Percentiles rank a stretch among this genome's conserved stretches.
phyloP scores from a whole-genome alignment of 306 rosid genomes.

The Corylus americana region DNA sequence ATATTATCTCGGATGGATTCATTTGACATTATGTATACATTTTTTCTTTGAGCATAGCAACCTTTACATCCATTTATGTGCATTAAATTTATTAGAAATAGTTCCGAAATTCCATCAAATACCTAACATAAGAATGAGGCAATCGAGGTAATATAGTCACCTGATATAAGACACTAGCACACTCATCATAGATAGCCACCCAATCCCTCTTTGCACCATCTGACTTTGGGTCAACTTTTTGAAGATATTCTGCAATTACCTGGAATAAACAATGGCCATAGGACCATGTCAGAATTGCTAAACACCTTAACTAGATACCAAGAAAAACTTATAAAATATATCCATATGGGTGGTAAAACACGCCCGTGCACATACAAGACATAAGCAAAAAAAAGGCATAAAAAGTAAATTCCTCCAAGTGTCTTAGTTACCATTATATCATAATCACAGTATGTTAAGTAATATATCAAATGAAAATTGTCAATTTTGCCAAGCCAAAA shows the following conservation, averaged over 20 bases:
- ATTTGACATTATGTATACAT: neutral
- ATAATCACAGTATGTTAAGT: neutral
- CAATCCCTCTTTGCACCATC: constrained; percentile 99
- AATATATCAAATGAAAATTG: constrained; percentile 7
- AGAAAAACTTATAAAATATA: neutral
- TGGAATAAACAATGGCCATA: constrained; percentile 36
- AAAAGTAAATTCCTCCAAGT: constrained; percentile 9
- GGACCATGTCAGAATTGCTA: constrained; percentile 2
- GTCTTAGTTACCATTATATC: neutral
- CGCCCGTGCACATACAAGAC: neutral
- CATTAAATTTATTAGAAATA: neutral
- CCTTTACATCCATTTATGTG: neutral
- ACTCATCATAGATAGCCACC: constrained; percentile 99
- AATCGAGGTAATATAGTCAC: constrained; percentile 37
- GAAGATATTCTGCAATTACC: constrained; percentile 98
- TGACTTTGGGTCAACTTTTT: constrained; percentile 95
- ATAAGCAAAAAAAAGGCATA: constrained; percentile 4
- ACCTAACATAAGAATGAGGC: constrained; percentile 3
- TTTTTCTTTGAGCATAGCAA: neutral
- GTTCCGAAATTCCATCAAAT: no score
- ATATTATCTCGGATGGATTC: neutral
- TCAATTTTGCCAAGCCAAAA: constrained; percentile 21
- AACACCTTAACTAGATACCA: neutral
- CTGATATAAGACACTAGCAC: constrained; percentile 94
- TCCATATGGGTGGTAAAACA: neutral